Evolutionary conservation across 768 basidiomycete species (phyloP), one percentile per base, ranked within the genome.

Genomic region (Lactifluus piperatus): DNA sequence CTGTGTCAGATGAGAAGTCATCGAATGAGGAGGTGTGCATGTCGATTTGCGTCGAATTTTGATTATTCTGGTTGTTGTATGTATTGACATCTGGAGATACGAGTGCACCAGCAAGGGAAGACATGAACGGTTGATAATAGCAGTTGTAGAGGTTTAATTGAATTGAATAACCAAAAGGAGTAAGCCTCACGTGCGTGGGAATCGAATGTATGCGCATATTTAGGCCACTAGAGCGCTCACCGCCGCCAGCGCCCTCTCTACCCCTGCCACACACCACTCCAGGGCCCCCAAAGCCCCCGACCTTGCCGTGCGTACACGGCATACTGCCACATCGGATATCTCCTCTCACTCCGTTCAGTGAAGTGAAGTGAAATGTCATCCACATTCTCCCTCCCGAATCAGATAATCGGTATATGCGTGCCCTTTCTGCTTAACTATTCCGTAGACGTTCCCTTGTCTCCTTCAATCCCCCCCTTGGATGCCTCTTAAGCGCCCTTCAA

Each of bases 31-130:
- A 20, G 3, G 47, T 8, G 4, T 62, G 65, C 22, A 65, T 62
- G 37, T 62, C 45, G 41, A 59, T 56, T 45, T 66, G 54, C n/a
- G 29, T 41, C 3, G 45, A 27, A 46, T 24, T 11, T 18, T 18
- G 18, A 24, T 56, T 26, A 27, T 3, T 24, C 2, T 37, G 13
- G 6, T 34, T 10, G 36, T 47, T 10, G 36, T 47, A 51, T 14
- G 48, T 10, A 7, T 41, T 41, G 11, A 14, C 26, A 24, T 56
- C 29, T 56, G 27, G 39, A 30, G 56, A 30, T n/a, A 30, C 43
- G 44, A 61, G 60, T 24, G 60, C 60, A 16, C 55, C 60, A 16
- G 55, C 50, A 14, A 61, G 60, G 24, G 60, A 61, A 30, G 59
- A 60, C 46, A 54, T 54, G n/a, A n/a, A n/a, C n/a, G n/a, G n/a